These are phyloP conservation scores for Auriscalpium vulgare DNA, from an alignment of 768 basidiomycete genomes.

Conservation along the genomic window DNA sequence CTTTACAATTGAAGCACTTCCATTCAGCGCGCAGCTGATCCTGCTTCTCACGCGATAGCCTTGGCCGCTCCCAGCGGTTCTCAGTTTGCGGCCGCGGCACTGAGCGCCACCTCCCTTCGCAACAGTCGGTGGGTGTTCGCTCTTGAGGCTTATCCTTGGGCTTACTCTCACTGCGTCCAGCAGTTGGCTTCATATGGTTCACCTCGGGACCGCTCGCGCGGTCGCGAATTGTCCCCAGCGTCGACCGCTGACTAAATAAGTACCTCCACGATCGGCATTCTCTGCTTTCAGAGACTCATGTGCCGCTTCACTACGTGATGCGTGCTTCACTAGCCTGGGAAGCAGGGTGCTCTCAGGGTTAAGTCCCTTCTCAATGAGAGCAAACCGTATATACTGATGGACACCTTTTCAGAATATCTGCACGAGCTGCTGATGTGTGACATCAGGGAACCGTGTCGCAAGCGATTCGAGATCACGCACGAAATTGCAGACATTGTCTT, in stretches of 20 bases:
- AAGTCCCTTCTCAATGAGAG: slow-evolving; percentile 15
- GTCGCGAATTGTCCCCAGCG: background rate
- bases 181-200: background rate
- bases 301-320: background rate
- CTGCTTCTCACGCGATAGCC: background rate
- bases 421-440: slow-evolving; percentile 7
- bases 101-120: too few relatives aligned
- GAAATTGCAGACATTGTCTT: slow-evolving; percentile 10
- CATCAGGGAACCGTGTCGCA: slow-evolving; percentile 11
- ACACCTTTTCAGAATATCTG: slow-evolving; percentile 10
- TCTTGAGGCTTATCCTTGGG: background rate
- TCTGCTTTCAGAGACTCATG: background rate
- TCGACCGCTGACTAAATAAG: background rate
- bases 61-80: too few relatives aligned
- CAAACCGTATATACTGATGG: slow-evolving; percentile 11
- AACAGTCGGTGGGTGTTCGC: background rate
- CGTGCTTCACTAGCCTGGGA: background rate
- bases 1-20: background rate
- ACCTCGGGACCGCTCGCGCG: background rate
- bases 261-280: background rate
- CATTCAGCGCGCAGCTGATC: background rate
- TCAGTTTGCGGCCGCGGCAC: too few relatives aligned
- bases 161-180: background rate
- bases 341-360: background rate
- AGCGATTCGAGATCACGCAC: slow-evolving; percentile 16